Evolutionary conservation across 2,329 filamentous ascomycete species (phyloP).

Genomic region (Aspergillus versicolor): DNA sequence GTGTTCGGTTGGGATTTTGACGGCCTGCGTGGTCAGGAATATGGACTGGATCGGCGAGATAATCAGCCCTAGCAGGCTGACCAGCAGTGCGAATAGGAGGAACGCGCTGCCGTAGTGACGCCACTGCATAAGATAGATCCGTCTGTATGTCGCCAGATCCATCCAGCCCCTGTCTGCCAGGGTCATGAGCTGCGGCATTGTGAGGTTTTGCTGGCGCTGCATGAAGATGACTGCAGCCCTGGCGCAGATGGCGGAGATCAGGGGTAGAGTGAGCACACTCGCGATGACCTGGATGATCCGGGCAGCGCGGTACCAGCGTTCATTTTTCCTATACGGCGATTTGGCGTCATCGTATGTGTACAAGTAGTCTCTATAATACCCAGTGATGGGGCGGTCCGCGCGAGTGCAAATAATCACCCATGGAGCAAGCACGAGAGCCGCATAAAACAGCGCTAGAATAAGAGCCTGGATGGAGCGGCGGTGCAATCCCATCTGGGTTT

Average conservation of each 20-base stretch:
- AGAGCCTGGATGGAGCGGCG: not conserved
- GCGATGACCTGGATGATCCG: constrained; percentile 21
- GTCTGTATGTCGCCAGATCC: constrained; percentile 10
- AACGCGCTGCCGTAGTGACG: constrained; percentile 23
- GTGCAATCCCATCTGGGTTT: not conserved
- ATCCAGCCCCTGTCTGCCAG: constrained; percentile 25
- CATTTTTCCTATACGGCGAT: not conserved
- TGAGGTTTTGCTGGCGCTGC: constrained; percentile 20
- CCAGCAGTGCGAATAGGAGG: constrained; percentile 21
- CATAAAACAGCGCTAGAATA: constrained; percentile 3
- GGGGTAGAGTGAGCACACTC: constrained; percentile 20
- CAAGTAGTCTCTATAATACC: not conserved
- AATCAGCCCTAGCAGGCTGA: constrained; percentile 20
- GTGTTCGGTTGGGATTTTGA: not conserved
- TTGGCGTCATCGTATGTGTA: not conserved
- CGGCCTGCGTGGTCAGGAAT: constrained; percentile 10
- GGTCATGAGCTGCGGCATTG: constrained; percentile 20
- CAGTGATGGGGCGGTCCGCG: constrained; percentile 3
- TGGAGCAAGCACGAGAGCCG: constrained; percentile 2
- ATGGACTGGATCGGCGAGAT: constrained; percentile 26
- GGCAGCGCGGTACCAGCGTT: constrained; percentile 17
- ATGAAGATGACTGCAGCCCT: constrained; percentile 24
- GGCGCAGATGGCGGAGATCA: constrained; percentile 24
- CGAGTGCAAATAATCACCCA: constrained; percentile 8
- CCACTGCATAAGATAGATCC: constrained; percentile 7